These are phyloP conservation scores for Tripidium arundinaceum DNA, from an alignment of 202 grass and related monocot genomes.

Conservation along the genomic window DNA sequence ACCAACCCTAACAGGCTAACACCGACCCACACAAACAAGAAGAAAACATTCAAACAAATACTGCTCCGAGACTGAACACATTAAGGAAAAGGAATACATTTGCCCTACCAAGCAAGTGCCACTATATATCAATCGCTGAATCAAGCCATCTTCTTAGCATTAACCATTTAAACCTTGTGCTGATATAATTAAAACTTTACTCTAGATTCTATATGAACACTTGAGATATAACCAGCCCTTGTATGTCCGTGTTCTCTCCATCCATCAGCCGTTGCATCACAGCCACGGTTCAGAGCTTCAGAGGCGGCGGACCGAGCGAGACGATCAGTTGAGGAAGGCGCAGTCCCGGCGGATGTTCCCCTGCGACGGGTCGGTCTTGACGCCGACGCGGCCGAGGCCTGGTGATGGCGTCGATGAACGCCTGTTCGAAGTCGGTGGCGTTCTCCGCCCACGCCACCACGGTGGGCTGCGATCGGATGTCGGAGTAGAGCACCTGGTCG, in stretches of 20 bases:
- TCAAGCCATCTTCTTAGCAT: background rate
- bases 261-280: too few species aligned
- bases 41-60: background rate
- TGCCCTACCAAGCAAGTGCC: background rate
- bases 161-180: background rate
- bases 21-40: background rate
- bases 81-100: background rate
- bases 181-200: background rate
- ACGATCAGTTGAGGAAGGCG: slow-evolving; percentile 56
- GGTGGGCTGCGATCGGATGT: slow-evolving; percentile 48
- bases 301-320: too few species aligned
- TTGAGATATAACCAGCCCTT: background rate
- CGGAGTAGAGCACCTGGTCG: slow-evolving; percentile 82
- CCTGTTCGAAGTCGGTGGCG: slow-evolving; percentile 42
- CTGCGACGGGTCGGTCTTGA: slow-evolving; percentile 65
- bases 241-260: background rate
- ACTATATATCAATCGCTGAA: background rate
- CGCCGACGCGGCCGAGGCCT: slow-evolving; percentile 78
- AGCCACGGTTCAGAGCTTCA: too few species aligned
- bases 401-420: slow-evolving; percentile 67
- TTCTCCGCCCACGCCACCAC: slow-evolving; percentile 63
- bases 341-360: slow-evolving; percentile 80
- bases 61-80: background rate
- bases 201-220: slow-evolving; percentile 28
- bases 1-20: too few species aligned